phyloP scores from a whole-genome alignment of 2,329 filamentous ascomycete genomes.

The Lasiodiplodia hormozganensis region DNA sequence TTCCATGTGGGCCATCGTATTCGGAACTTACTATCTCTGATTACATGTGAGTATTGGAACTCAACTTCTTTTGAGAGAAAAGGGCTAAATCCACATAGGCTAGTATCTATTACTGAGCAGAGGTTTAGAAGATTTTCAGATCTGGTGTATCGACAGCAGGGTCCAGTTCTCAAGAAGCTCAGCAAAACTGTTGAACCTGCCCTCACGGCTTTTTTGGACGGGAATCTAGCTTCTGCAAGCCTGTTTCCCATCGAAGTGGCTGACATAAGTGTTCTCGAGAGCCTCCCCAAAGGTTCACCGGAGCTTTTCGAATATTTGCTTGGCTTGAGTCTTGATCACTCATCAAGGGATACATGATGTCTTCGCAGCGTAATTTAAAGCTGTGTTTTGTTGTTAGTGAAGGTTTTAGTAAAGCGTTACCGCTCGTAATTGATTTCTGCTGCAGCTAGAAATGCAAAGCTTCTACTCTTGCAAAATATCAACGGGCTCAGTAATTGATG shows the following conservation, averaged over 20 bases:
- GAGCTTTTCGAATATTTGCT: constrained; percentile 24
- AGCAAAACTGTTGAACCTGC: constrained; percentile 30
- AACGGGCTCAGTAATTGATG: too few relatives aligned
- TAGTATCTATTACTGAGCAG: constrained; percentile 24
- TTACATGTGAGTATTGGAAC: constrained; percentile 17
- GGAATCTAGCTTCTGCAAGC: background rate
- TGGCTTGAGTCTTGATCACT: too few relatives aligned
- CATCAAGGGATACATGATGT: too few relatives aligned
- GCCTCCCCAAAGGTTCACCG: constrained; percentile 27
- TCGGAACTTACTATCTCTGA: constrained; percentile 26
- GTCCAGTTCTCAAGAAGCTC: constrained; percentile 12
- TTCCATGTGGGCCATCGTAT: constrained; percentile 24
- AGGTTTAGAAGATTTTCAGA: constrained; percentile 22
- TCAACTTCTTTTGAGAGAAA: background rate
- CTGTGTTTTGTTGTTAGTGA: too few relatives aligned
- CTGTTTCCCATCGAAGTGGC: constrained; percentile 28
- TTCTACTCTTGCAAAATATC: too few relatives aligned
- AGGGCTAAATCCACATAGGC: constrained; percentile 13
- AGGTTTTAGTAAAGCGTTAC: too few relatives aligned
- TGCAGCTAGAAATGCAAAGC: too few relatives aligned
- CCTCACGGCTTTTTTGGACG: constrained; percentile 23
- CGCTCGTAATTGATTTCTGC: too few relatives aligned
- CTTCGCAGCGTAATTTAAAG: too few relatives aligned
- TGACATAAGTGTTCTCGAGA: constrained; percentile 6
- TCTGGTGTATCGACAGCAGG: constrained; percentile 26